Conservation (phyloP, 257 asterid species). For the Solanum appendiculatum region DNA sequence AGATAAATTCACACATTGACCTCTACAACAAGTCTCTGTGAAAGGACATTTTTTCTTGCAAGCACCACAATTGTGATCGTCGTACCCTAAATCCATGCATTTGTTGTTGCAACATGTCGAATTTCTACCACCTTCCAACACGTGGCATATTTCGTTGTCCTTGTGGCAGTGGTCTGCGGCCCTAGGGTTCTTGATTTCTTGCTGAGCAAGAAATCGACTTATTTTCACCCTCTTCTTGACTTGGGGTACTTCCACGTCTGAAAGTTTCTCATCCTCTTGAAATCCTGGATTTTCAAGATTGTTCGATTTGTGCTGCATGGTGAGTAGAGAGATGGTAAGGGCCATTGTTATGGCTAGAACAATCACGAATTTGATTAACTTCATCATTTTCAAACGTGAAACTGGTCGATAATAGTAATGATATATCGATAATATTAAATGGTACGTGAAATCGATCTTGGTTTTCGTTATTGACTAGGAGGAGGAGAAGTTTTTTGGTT, state of each 20-base stretch:
- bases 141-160: conserved; percentile 32
- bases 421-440: not conserved
- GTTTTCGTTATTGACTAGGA: not conserved
- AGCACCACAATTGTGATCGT: conserved; percentile 44
- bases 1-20: conserved; percentile 44
- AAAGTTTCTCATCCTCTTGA: not conserved
- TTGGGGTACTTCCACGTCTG: not conserved
- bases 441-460: not conserved
- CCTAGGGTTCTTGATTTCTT: conserved; percentile 33
- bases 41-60: conserved; percentile 47
- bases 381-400: conserved; percentile 10
- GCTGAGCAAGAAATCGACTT: conserved; percentile 41
- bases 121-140: conserved; percentile 27
- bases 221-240: not conserved
- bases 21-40: conserved; percentile 46
- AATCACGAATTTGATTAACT: conserved; percentile 3
- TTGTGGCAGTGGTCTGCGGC: conserved; percentile 52
- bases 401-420: not conserved
- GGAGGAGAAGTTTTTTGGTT: not conserved
- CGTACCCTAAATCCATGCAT: conserved; percentile 43
- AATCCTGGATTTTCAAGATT: not conserved
- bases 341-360: conserved; percentile 9
- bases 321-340: conserved; percentile 4
- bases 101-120: conserved; percentile 60
- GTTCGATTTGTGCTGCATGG: not conserved